These are phyloP conservation scores for Leishmania major DNA, from an alignment of 208 protist genomes.

Conservation along the genomic window DNA sequence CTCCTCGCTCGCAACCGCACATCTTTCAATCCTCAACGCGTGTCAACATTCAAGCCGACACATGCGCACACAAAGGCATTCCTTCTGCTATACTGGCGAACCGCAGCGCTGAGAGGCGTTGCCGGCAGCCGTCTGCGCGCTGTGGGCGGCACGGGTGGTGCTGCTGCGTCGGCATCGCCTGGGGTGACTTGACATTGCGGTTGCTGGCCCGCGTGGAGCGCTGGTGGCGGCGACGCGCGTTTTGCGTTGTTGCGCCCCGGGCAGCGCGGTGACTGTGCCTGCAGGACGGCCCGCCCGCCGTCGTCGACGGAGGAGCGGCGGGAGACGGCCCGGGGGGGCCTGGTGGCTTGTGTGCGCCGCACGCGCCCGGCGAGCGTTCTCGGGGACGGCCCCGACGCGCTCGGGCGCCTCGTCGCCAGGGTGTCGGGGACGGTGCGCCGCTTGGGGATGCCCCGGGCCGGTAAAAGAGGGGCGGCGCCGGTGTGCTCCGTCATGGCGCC, in stretches of 20 bases:
- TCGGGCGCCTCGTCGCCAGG: neutral
- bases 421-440: slow-evolving; percentile 32
- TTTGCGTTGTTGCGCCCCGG: neutral
- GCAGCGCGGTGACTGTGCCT: slow-evolving; percentile 17
- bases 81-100: neutral
- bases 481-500: too few relatives aligned
- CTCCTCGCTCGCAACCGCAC: neutral
- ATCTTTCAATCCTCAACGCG: neutral
- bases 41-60: too few relatives aligned
- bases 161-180: neutral
- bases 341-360: slow-evolving; percentile 27
- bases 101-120: too few relatives aligned
- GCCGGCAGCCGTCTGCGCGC: too few relatives aligned
- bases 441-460: neutral
- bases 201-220: neutral
- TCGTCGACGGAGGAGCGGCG: slow-evolving; percentile 30
- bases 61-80: neutral
- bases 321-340: slow-evolving; percentile 56
- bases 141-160: too few relatives aligned
- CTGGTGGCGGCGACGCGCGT: neutral
- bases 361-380: too few relatives aligned
- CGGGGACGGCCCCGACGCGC: too few relatives aligned
- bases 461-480: too few relatives aligned
- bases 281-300: slow-evolving; percentile 10
- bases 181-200: too few relatives aligned